These are phyloP conservation scores for Dactylis glomerata DNA, from an alignment of 176 grass and related monocot genomes.

Conservation along the genomic window DNA sequence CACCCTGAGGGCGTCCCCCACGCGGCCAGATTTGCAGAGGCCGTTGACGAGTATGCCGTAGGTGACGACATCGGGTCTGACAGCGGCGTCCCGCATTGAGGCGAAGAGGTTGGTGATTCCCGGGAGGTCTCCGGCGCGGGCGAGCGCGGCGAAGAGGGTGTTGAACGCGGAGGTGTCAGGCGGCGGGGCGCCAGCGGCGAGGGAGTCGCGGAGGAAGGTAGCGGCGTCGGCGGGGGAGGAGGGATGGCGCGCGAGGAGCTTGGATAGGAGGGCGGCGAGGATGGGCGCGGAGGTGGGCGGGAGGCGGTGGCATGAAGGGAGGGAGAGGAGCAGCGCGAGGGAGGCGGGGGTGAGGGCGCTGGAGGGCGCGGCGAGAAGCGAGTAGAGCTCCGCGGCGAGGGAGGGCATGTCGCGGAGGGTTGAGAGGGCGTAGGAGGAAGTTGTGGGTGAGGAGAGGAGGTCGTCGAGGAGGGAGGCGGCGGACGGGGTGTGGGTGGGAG, in stretches of 20 bases:
- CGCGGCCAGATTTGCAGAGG: slow-evolving; percentile 51
- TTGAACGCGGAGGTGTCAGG: slow-evolving; percentile 45
- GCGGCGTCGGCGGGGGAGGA: slow-evolving; percentile 31
- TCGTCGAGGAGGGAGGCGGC: slow-evolving; percentile 32
- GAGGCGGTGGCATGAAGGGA: slow-evolving; percentile 35
- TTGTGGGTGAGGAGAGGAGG: slow-evolving; percentile 13
- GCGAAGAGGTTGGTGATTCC: slow-evolving; percentile 47
- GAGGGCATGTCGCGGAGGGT: slow-evolving; percentile 17
- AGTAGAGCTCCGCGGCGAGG: slow-evolving; percentile 34
- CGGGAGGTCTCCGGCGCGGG: slow-evolving; percentile 26
- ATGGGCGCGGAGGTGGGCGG: slow-evolving; percentile 34
- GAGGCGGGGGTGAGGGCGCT: background rate
- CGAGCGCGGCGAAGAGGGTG: slow-evolving; percentile 42
- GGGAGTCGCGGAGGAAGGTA: slow-evolving; percentile 52
- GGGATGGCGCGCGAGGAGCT: slow-evolving; percentile 37
- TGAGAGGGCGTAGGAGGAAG: slow-evolving; percentile 13
- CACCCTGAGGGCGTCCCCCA: slow-evolving; percentile 59
- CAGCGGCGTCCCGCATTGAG: slow-evolving; percentile 42
- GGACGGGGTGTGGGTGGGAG: background rate
- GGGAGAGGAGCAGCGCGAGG: slow-evolving; percentile 36
- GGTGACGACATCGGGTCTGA: slow-evolving; percentile 29
- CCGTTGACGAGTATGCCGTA: slow-evolving; percentile 60
- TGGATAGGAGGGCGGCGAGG: slow-evolving; percentile 34
- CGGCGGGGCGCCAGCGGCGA: slow-evolving; percentile 37
- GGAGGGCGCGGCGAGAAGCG: slow-evolving; percentile 17